Evolutionary conservation across 148 eudicot genomes (phyloP).

Genomic region (Simmondsia chinensis): DNA sequence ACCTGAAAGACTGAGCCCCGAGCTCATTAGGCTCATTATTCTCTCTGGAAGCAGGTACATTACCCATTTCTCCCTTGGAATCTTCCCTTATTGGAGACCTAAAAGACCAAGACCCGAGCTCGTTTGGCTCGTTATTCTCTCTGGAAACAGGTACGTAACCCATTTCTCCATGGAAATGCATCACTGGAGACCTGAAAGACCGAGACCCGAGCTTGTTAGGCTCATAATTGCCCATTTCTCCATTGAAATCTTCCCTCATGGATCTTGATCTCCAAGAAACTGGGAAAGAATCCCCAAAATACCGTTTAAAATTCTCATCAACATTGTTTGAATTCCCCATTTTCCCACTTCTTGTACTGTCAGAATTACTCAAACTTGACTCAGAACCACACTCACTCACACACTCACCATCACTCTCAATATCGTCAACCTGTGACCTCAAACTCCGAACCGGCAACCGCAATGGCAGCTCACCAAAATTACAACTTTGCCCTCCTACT

Average conservation of each 20-base stretch:
- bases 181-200: conserved; percentile 4
- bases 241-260: conserved; percentile 19
- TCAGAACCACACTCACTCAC: conserved; percentile 20
- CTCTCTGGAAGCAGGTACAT: neutral
- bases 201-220: neutral
- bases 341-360: conserved; percentile 12
- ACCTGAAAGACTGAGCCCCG: conserved; percentile 1
- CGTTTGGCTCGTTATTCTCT: too few species aligned
- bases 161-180: too few species aligned
- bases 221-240: conserved; percentile 8
- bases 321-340: conserved; percentile 27
- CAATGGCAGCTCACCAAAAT: conserved; percentile 33
- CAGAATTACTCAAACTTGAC: conserved; percentile 11
- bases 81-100: conserved; percentile 20
- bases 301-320: conserved; percentile 41
- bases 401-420: conserved; percentile 11
- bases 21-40: neutral
- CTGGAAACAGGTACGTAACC: too few species aligned
- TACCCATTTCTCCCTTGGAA: conserved; percentile 14
- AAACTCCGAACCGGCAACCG: conserved; percentile 67
- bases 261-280: conserved; percentile 34
- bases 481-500: conserved; percentile 20
- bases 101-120: too few species aligned
- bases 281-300: conserved; percentile 19
- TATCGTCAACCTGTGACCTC: conserved; percentile 34